A percentile compares a stretch with the other conserved stretches of the same genome.
phyloP scores from a whole-genome alignment of 495 filamentous ascomycete genomes.

The Neurospora hispaniola region DNA sequence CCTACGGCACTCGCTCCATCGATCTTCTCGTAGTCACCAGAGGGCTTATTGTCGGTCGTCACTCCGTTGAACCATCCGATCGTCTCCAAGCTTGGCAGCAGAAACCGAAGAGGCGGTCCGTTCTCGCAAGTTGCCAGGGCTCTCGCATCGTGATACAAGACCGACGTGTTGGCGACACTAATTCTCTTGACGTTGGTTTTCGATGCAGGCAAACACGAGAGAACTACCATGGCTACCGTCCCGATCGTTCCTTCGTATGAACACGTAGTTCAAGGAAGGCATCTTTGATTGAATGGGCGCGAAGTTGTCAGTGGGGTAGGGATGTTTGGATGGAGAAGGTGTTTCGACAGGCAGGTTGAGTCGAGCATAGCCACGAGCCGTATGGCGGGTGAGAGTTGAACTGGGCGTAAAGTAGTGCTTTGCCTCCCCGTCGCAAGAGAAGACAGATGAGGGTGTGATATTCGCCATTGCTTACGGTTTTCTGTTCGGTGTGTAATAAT shows the following conservation, averaged over 20 bases:
- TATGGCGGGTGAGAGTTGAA: not conserved
- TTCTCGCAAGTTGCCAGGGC: constrained; percentile 57
- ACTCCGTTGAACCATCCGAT: constrained; percentile 56
- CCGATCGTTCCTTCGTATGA: constrained; percentile 28
- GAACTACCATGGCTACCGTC: not conserved
- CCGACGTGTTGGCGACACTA: constrained; percentile 53
- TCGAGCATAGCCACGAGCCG: not conserved
- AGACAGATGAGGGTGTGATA: not conserved
- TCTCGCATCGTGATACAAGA: constrained; percentile 54
- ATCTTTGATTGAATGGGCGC: constrained; percentile 42
- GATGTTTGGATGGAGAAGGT: not conserved
- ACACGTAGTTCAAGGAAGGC: constrained; percentile 39
- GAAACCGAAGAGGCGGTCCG: constrained; percentile 52
- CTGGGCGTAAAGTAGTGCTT: not conserved
- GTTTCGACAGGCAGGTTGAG: not conserved
- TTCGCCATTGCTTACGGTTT: not conserved
- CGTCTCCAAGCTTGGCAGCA: constrained; percentile 49
- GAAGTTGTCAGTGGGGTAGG: constrained; percentile 52
- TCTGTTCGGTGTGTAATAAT: not conserved
- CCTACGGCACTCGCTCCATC: constrained; percentile 36
- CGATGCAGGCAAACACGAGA: constrained; percentile 37
- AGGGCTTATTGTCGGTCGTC: not conserved
- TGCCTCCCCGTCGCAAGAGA: not conserved
- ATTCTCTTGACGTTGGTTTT: constrained; percentile 43
- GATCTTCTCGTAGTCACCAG: not conserved